These are phyloP conservation scores for Barnettozyma siamensis DNA, from an alignment of 805 yeast genomes.

Conservation along the genomic window DNA sequence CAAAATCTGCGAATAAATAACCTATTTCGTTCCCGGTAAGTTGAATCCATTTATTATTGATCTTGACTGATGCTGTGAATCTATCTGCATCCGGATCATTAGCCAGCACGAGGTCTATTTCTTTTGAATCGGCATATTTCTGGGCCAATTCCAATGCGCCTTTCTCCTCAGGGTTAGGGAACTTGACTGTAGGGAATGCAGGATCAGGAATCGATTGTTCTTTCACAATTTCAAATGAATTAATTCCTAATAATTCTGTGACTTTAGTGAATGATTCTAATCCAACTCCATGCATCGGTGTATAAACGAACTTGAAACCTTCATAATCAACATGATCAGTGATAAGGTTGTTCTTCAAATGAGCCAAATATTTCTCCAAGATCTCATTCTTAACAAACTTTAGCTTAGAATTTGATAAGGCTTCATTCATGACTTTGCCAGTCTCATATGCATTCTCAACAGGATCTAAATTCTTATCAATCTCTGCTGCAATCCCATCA, in stretches of 20 bases:
- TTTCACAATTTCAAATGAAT: conserved; percentile 37
- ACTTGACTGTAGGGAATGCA: conserved; percentile 73
- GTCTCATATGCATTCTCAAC: conserved; percentile 49
- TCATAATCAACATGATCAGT: conserved; percentile 16
- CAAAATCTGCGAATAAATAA: conserved; percentile 66
- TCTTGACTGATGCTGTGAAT: conserved; percentile 70
- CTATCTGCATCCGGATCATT: conserved; percentile 98
- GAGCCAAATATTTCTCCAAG: conserved; percentile 35
- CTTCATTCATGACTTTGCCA: conserved; percentile 30
- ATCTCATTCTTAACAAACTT: conserved; percentile 37
- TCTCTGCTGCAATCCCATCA: conserved; percentile 56
- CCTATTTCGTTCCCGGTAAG: conserved; percentile 92
- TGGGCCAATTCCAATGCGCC: conserved; percentile 83
- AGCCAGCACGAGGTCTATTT: conserved; percentile 60
- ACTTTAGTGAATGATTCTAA: conserved; percentile 47
- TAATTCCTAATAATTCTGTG: conserved; percentile 32
- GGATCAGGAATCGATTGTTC: conserved; percentile 80
- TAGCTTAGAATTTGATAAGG: conserved; percentile 26
- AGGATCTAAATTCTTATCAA: conserved; percentile 56
- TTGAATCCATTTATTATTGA: conserved; percentile 58
- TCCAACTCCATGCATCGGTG: conserved; percentile 97
- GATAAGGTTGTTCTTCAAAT: conserved; percentile 31
- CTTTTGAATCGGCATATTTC: conserved; percentile 44
- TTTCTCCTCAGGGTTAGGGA: conserved; percentile 94
- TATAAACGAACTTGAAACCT: conserved; percentile 59